Percentiles rank a stretch among this genome's conserved stretches.
Evolutionary conservation across 73 alveolate genomes (phyloP).

Genomic region (Paramecium pentaurelia): DNA sequence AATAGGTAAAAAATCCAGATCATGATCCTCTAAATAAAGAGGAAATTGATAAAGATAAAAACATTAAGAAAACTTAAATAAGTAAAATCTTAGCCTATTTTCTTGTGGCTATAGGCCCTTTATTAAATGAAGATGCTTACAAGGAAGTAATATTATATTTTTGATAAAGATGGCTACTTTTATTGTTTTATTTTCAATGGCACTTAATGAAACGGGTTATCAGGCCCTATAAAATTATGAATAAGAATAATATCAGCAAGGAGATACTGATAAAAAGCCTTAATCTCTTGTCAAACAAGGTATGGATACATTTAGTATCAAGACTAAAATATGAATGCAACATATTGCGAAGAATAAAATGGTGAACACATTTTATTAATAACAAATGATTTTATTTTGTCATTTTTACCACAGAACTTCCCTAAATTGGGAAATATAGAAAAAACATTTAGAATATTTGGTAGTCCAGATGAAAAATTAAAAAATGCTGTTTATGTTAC

Average conservation of each 20-base stretch:
- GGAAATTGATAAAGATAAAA: constrained; percentile 52
- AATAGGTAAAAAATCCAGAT: constrained; percentile 34
- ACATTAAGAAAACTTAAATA: constrained; percentile 52
- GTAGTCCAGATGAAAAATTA: constrained; percentile 50
- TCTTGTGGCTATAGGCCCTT: constrained; percentile 23
- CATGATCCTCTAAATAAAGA: constrained; percentile 48
- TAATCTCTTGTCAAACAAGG: background rate
- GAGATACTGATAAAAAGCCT: background rate
- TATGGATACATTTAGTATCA: constrained; percentile 25
- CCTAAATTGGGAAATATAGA: constrained; percentile 3
- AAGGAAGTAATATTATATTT: background rate
- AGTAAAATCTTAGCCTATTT: constrained; percentile 55
- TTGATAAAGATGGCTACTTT: background rate
- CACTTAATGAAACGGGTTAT: constrained; percentile 13
- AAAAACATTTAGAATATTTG: constrained; percentile 34
- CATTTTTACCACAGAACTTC: constrained; percentile 40
- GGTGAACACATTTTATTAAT: constrained; percentile 57
- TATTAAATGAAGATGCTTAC: constrained; percentile 44
- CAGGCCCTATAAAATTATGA: background rate
- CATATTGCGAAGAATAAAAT: constrained; percentile 52
- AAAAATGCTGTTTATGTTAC: constrained; percentile 62
- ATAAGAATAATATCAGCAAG: constrained; percentile 17
- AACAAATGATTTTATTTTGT: constrained; percentile 49
- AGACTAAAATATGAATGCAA: background rate
- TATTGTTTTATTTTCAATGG: background rate